Percentiles rank a stretch among this genome's conserved stretches.
Conservation (phyloP, 1,284 basidiomycete species). For the Porodaedalea pini region DNA sequence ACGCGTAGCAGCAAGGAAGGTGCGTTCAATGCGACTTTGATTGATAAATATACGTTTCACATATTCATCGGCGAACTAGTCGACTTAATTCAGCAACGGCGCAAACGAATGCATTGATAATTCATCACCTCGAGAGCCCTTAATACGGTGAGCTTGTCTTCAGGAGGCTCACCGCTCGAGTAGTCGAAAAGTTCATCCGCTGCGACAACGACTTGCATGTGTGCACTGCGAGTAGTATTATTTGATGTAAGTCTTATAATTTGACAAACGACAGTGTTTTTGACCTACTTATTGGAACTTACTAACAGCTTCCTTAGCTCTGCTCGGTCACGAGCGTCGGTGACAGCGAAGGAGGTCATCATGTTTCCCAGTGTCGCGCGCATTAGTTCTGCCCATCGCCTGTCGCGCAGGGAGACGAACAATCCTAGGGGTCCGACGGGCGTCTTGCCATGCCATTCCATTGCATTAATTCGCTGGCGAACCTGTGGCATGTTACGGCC, state of each 20-base stretch:
- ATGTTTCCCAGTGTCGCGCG: constrained; percentile 58
- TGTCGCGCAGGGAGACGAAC: constrained; percentile 75
- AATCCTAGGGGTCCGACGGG: constrained; percentile 89
- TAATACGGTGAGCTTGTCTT: constrained; percentile 67
- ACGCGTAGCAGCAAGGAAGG: constrained; percentile 62
- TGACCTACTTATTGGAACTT: constrained; percentile 52
- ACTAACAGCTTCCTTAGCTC: constrained; percentile 63
- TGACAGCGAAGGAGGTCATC: constrained; percentile 78
- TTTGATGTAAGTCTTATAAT: constrained; percentile 9
- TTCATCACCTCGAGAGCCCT: constrained; percentile 75
- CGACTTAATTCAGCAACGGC: constrained; percentile 19
- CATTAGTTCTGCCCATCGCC: constrained; percentile 65
- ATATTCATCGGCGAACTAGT: constrained; percentile 69
- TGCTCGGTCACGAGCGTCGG: constrained; percentile 63
- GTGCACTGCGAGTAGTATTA: constrained; percentile 28
- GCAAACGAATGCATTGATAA: background rate
- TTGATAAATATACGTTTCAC: constrained; percentile 85
- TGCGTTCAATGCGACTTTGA: constrained; percentile 65
- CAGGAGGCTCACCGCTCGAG: constrained; percentile 59
- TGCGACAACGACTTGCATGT: constrained; percentile 58
- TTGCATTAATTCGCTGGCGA: constrained; percentile 51
- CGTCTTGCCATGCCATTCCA: constrained; percentile 60
- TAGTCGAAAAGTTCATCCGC: constrained; percentile 79
- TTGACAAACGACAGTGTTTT: background rate
- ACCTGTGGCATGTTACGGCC: constrained; percentile 62